phyloP scores from a whole-genome alignment of 2,329 filamentous ascomycete species.

The Capronia americana region DNA sequence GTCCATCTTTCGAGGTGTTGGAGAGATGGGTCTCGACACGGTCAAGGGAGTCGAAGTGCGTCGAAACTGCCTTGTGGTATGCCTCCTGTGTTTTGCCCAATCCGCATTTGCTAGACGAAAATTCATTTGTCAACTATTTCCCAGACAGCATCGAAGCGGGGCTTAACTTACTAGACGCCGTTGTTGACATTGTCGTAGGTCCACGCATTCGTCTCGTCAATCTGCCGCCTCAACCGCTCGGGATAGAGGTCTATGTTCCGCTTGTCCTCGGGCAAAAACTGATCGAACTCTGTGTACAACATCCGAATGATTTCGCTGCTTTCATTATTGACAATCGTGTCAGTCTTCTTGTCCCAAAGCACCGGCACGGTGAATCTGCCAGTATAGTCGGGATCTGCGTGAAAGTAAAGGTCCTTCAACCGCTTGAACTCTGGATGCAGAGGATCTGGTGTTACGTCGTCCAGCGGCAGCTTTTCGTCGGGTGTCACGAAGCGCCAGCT shows the following conservation, averaged over 20 bases:
- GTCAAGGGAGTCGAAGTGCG: slow-evolving; percentile 75
- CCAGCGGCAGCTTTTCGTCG: slow-evolving; percentile 63
- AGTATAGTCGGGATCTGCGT: slow-evolving; percentile 68
- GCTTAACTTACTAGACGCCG: slow-evolving; percentile 44
- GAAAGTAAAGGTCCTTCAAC: slow-evolving; percentile 76
- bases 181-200: slow-evolving; percentile 69
- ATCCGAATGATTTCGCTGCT: slow-evolving; percentile 86
- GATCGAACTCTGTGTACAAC: slow-evolving; percentile 77
- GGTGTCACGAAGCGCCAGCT: slow-evolving; percentile 77
- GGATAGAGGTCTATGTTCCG: slow-evolving; percentile 69
- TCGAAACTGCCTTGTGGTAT: slow-evolving; percentile 72
- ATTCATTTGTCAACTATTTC: neutral
- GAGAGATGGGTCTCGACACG: slow-evolving; percentile 70
- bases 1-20: slow-evolving; percentile 50
- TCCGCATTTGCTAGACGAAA: slow-evolving; percentile 61
- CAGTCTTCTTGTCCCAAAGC: slow-evolving; percentile 76
- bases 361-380: slow-evolving; percentile 83
- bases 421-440: slow-evolving; percentile 70
- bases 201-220: slow-evolving; percentile 78
- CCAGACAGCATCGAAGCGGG: neutral
- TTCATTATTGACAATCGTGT: slow-evolving; percentile 83
- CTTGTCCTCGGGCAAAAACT: slow-evolving; percentile 62
- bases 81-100: slow-evolving; percentile 78
- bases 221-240: slow-evolving; percentile 62
- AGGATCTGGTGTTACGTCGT: slow-evolving; percentile 54